phyloP scores from a whole-genome alignment of 2,329 filamentous ascomycete genomes.

The Aureobasidium zeae region DNA sequence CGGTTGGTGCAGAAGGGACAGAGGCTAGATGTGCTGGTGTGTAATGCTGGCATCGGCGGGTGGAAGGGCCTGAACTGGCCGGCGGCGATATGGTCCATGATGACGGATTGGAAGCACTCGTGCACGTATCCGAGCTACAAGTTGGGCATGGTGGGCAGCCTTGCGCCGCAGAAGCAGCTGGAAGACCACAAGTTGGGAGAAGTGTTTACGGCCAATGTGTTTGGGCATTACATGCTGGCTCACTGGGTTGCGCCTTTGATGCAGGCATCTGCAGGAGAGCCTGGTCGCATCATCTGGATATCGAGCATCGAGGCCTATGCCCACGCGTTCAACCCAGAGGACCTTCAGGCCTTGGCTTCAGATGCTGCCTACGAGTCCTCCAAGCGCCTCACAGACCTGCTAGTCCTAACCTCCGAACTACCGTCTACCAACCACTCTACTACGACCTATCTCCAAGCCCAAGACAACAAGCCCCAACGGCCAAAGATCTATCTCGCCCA shows the following conservation, averaged over 20 bases:
- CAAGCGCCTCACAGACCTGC: conserved; percentile 77
- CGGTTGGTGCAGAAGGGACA: conserved; percentile 50
- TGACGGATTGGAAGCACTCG: conserved; percentile 57
- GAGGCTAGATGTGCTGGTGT: conserved; percentile 67
- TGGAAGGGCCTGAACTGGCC: conserved; percentile 72
- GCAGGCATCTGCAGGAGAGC: conserved; percentile 27
- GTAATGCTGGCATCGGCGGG: conserved; percentile 83
- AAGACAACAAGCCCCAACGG: conserved; percentile 24
- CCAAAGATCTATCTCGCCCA: conserved; percentile 72
- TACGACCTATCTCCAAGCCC: conserved; percentile 43
- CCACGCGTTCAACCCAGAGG: conserved; percentile 51
- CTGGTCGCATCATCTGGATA: conserved; percentile 73
- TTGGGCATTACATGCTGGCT: conserved; percentile 85
- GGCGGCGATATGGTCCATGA: conserved; percentile 44
- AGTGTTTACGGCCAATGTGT: conserved; percentile 85
- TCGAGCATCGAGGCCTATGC: conserved; percentile 65
- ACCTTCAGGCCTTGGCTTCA: conserved; percentile 64
- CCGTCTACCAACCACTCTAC: conserved; percentile 53
- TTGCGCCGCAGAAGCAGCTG: conserved; percentile 38
- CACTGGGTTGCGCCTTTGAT: conserved; percentile 74
- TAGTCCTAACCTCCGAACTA: conserved; percentile 64
- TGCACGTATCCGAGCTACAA: conserved; percentile 76
- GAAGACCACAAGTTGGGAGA: conserved; percentile 49
- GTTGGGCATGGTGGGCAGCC: conserved; percentile 47
- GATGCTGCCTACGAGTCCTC: conserved; percentile 68